Evolutionary conservation across 108 stramenopile genomes (phyloP).

Genomic region (Nannochloropsis salina): DNA sequence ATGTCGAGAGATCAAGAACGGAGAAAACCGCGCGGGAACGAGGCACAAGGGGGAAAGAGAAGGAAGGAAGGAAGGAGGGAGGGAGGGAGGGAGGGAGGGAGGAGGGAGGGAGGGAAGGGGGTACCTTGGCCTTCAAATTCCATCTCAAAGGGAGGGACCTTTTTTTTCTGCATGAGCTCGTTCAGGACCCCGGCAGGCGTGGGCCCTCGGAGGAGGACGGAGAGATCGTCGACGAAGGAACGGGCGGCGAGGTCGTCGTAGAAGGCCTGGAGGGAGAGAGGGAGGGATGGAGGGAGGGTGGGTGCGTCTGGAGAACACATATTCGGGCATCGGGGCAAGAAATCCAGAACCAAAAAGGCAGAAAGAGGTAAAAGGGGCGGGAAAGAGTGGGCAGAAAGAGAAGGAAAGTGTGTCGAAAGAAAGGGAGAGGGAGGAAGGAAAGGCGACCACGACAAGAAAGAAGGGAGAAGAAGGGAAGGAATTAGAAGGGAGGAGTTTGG

Average conservation of each 20-base stretch:
- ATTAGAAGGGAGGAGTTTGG: background rate
- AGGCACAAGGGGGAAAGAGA: background rate
- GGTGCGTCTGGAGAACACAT: no score
- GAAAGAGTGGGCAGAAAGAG: background rate
- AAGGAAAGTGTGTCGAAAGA: background rate
- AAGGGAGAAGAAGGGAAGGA: background rate
- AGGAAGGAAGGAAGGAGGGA: background rate
- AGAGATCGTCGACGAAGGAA: background rate
- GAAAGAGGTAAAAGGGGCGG: background rate
- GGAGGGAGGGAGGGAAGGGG: background rate
- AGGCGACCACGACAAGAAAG: background rate
- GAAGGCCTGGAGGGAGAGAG: slow-evolving; percentile 3
- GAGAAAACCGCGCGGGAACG: no score
- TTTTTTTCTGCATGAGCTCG: background rate
- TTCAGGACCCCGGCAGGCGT: background rate
- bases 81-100: slow-evolving; percentile 10
- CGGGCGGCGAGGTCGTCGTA: background rate
- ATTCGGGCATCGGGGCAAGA: no score
- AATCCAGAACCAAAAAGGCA: background rate
- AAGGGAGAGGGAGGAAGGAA: background rate
- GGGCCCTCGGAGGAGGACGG: background rate
- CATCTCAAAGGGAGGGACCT: background rate
- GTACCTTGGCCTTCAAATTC: background rate
- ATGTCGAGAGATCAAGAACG: no score
- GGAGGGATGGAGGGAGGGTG: no score